Evolutionary conservation across 2,329 filamentous ascomycete species (phyloP), one percentile per base, ranked within the genome.

Genomic region (Scortechinia acanthostroma): DNA sequence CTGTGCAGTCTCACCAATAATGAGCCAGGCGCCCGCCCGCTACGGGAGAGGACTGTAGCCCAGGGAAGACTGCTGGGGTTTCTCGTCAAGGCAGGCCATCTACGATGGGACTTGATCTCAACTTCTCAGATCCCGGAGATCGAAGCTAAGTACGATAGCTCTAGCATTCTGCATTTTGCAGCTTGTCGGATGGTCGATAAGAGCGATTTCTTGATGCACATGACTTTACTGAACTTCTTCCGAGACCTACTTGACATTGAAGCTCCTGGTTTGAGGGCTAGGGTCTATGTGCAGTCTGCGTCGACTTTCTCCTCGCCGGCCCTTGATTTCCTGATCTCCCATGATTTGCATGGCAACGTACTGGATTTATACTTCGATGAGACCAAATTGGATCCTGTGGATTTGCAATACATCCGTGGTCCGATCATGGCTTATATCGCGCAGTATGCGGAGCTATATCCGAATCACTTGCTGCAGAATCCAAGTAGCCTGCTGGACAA

Each of bases 1-100:
- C 64, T 72, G 44, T 80, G 73, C 53, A 74, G 70, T 49, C 58
- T 72, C 35, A 59, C 60, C 5, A 53, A 53, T 6, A 51, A 56
- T 40, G 58, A 59, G 22, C 53, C 66, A 21, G 57, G 52, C 22
- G 57, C 60, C 43, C 54, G 74, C 15, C 69, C 62, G 50, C 74
- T 71, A 51, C 67, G 66, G 44, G 67, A 77, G 46, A 77, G 68
- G 51, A 78, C 79, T 1, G 64, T 83, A 25, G 73, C 78, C 2
- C 79, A 83, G 56, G 76, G 76, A 17, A 68, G 80, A 43, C 51
- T 84, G 42, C 63, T 83, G 58, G 74, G 76, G 19, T 75, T 78
- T 59, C 57, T 83, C 30, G 68, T 73, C 2, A 69, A 68, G 46
- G 65, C 74, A 4, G 76, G 70, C 3, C 59, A 58, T 2, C 56